phyloP scores from a whole-genome alignment of 371 early-diverging fungal species.

The Saksenaea vasiformis region DNA sequence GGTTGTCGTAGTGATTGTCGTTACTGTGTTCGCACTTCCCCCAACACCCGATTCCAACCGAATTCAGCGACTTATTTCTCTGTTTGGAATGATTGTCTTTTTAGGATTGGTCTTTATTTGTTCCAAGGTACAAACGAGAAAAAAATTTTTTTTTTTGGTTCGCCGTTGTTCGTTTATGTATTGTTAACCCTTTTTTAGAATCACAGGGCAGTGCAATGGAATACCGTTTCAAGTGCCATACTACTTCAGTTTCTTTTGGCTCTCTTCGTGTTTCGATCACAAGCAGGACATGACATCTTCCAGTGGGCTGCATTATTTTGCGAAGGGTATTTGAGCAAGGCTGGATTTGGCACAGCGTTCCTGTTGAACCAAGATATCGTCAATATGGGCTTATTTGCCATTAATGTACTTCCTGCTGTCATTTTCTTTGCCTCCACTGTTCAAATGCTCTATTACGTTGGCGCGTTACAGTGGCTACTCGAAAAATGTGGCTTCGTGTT shows the following conservation, averaged over 20 bases:
- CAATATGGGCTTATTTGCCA: slow-evolving; percentile 57
- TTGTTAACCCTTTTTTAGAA: slow-evolving; percentile 34
- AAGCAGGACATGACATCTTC: slow-evolving; percentile 80
- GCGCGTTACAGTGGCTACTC: slow-evolving; percentile 85
- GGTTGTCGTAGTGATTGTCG: slow-evolving; percentile 53
- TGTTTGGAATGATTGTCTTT: slow-evolving; percentile 74
- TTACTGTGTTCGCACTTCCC: slow-evolving; percentile 62
- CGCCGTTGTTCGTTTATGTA: neutral
- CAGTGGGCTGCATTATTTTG: slow-evolving; percentile 69
- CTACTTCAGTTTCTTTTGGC: slow-evolving; percentile 81
- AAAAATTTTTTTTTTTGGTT: neutral
- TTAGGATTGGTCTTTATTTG: slow-evolving; percentile 47
- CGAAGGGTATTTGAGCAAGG: slow-evolving; percentile 67
- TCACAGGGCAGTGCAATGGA: slow-evolving; percentile 70
- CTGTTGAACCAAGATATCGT: slow-evolving; percentile 61
- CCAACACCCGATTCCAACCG: slow-evolving; percentile 58
- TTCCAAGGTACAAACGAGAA: slow-evolving; percentile 51
- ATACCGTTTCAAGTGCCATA: slow-evolving; percentile 75
- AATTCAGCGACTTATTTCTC: slow-evolving; percentile 72
- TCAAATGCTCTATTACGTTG: slow-evolving; percentile 83
- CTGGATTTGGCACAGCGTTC: slow-evolving; percentile 68
- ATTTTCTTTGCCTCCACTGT: slow-evolving; percentile 88
- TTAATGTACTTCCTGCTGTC: slow-evolving; percentile 79
- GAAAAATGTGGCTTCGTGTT: slow-evolving; percentile 69
- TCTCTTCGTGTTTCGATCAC: slow-evolving; percentile 77